These are phyloP conservation scores for Globisporangium splendens DNA, from an alignment of 352 stramenopile species.

Conservation along the genomic window DNA sequence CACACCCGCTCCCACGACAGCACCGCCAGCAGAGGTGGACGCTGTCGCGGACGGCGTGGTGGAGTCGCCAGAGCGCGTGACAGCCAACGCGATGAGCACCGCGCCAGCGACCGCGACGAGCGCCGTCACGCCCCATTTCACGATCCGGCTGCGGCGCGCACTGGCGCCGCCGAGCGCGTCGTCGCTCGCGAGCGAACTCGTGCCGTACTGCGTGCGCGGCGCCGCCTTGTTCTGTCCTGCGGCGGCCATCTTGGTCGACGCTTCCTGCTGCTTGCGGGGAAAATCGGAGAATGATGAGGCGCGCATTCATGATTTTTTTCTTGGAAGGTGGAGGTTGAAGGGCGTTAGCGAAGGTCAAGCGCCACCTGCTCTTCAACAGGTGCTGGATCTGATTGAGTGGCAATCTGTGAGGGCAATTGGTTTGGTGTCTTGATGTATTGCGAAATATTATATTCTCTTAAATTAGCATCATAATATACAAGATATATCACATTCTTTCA, in stretches of 20 bases:
- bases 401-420: background rate
- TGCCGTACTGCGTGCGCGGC: conserved; percentile 21
- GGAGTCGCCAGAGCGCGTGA: background rate
- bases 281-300: conserved; percentile 1
- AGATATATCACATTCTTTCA: too few species aligned
- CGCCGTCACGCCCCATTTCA: conserved; percentile 25
- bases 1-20: background rate
- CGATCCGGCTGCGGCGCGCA: conserved; percentile 21
- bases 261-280: background rate
- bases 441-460: too few species aligned
- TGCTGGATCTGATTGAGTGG: too few species aligned
- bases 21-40: background rate
- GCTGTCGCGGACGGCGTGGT: background rate
- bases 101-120: conserved; percentile 24
- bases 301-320: background rate
- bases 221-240: background rate
- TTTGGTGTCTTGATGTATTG: background rate
- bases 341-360: background rate
- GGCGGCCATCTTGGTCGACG: background rate
- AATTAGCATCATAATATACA: too few species aligned
- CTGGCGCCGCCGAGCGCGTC: conserved; percentile 11
- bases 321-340: background rate
- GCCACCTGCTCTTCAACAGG: background rate
- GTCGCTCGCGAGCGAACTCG: conserved; percentile 23
- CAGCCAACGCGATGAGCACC: conserved; percentile 21